These are phyloP conservation scores for Amaranthus palmeri DNA, from an alignment of 148 eudicot species.

Conservation along the genomic window DNA sequence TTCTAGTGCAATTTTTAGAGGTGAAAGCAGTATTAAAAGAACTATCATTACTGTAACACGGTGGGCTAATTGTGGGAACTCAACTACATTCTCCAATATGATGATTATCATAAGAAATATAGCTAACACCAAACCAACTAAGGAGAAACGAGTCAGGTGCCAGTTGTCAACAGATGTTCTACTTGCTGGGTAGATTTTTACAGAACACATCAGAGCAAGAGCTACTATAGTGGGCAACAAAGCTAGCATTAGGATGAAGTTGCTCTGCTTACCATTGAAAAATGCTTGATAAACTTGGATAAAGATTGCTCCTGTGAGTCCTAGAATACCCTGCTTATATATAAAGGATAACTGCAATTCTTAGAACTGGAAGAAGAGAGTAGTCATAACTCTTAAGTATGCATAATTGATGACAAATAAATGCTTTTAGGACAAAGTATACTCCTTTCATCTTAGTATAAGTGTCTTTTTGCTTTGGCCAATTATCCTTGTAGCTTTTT, in stretches of 20 bases:
- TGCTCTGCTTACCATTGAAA: constrained; percentile 44
- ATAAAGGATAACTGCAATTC: constrained; percentile 51
- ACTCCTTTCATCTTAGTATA: too few species aligned
- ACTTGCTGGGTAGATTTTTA: constrained; percentile 32
- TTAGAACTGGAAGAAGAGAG: constrained; percentile 17
- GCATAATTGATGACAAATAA: too few species aligned
- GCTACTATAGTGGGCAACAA: constrained; percentile 47
- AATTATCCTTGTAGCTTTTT: too few species aligned
- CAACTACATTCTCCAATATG: constrained; percentile 43
- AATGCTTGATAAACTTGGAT: constrained; percentile 65
- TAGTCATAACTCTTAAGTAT: too few species aligned
- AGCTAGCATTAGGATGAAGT: constrained; percentile 71
- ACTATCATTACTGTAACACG: constrained; percentile 21
- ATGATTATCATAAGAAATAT: constrained; percentile 54
- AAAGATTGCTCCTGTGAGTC: constrained; percentile 74
- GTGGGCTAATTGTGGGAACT: constrained; percentile 40
- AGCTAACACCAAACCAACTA: constrained; percentile 46
- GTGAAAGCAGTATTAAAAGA: constrained; percentile 49
- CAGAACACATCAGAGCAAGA: constrained; percentile 53
- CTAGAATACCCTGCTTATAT: constrained; percentile 69
- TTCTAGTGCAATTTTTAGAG: constrained; percentile 36
- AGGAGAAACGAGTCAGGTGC: constrained; percentile 53
- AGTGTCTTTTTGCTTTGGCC: too few species aligned
- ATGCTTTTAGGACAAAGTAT: too few species aligned
- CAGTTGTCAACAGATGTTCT: constrained; percentile 36